phyloP scores from a whole-genome alignment of 345 rosid genomes.

The Arabis alpina region DNA sequence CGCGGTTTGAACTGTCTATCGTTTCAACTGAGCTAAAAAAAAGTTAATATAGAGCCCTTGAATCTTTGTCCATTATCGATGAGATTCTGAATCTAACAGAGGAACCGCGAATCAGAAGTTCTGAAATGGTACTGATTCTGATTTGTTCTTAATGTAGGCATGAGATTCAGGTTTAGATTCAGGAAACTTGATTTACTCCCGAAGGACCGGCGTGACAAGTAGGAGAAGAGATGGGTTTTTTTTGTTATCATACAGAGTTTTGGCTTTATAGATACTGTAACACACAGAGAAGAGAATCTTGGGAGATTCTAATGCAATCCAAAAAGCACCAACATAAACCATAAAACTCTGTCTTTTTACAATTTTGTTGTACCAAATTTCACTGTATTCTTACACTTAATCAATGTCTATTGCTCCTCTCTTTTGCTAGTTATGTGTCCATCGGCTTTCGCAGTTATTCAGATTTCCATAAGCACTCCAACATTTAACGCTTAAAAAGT shows the following conservation, averaged over 20 bases:
- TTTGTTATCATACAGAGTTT: conserved; percentile 31
- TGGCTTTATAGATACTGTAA: conserved; percentile 34
- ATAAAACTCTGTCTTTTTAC: background rate
- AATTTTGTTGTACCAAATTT: conserved; percentile 25
- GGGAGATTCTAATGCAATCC: conserved; percentile 30
- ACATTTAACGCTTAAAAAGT: background rate
- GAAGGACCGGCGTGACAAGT: conserved; percentile 76
- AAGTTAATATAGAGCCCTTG: no score
- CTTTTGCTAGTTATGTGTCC: background rate
- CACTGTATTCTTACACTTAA: conserved; percentile 18
- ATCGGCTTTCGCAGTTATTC: background rate
- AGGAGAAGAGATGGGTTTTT: conserved; percentile 32
- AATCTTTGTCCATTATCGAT: no score
- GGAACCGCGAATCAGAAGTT: background rate
- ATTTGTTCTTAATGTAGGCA: conserved; percentile 51
- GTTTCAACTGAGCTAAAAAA: background rate
- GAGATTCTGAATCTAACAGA: background rate
- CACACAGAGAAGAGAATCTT: conserved; percentile 17
- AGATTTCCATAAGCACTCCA: background rate
- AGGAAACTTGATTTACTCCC: conserved; percentile 81
- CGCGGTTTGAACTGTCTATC: background rate
- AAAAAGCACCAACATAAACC: conserved; percentile 15
- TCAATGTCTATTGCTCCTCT: background rate
- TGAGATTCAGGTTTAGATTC: conserved; percentile 74
- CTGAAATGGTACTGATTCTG: conserved; percentile 9